phyloP scores from a whole-genome alignment of 2,329 filamentous ascomycete genomes.

The Chrysoporthe puriensis region DNA sequence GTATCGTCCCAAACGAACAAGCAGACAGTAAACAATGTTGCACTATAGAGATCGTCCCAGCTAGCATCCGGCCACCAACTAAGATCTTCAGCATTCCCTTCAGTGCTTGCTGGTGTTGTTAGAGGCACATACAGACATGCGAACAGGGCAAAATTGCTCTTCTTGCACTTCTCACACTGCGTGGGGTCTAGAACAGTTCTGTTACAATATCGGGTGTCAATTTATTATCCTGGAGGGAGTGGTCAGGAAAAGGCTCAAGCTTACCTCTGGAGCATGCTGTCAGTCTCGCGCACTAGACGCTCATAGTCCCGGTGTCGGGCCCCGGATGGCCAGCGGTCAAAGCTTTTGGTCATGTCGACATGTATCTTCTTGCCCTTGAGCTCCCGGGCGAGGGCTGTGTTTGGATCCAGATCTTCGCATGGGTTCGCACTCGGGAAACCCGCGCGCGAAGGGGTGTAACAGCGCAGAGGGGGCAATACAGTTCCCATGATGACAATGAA shows the following conservation, averaged over 20 bases:
- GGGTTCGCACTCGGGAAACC: background rate
- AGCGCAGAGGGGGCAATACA: background rate
- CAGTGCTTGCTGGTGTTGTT: background rate
- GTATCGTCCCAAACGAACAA: slow-evolving; percentile 43
- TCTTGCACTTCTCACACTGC: slow-evolving; percentile 39
- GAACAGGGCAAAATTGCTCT: slow-evolving; percentile 39
- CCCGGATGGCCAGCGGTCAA: slow-evolving; percentile 20
- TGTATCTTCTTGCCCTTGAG: slow-evolving; percentile 24
- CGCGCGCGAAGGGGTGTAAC: background rate
- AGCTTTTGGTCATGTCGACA: slow-evolving; percentile 29
- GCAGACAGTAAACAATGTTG: slow-evolving; percentile 39
- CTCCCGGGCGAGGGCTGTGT: slow-evolving; percentile 21
- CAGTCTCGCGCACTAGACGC: slow-evolving; percentile 18
- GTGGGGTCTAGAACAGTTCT: slow-evolving; percentile 36
- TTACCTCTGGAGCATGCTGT: slow-evolving; percentile 24
- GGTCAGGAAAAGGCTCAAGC: no score
- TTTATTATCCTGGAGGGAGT: no score
- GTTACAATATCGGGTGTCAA: slow-evolving; percentile 8
- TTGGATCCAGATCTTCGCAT: slow-evolving; percentile 5
- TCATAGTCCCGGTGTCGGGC: slow-evolving; percentile 14
- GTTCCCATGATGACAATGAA: slow-evolving; percentile 13
- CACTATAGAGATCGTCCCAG: slow-evolving; percentile 39
- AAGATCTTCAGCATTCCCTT: background rate
- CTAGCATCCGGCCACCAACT: slow-evolving; percentile 41
- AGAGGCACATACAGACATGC: slow-evolving; percentile 35